Evolutionary conservation across 176 grass and related monocot genomes (phyloP).

Genomic region (Miscanthus lutarioriparius): DNA sequence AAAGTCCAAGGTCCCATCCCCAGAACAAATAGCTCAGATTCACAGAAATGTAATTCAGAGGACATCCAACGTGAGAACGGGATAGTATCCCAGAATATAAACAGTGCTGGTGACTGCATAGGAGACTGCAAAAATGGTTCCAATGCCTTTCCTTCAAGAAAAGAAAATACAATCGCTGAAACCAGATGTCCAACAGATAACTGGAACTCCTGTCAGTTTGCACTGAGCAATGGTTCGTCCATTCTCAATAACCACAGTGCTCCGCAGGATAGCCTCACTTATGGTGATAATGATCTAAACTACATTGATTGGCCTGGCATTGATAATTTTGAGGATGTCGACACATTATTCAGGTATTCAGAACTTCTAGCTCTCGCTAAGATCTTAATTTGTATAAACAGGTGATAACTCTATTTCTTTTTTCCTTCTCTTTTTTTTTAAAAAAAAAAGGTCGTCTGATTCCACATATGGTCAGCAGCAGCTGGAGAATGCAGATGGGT

Average conservation of each 20-base stretch:
- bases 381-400: not conserved
- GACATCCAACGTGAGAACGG: constrained; percentile 29
- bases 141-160: constrained; percentile 21
- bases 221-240: constrained; percentile 40
- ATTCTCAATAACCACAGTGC: constrained; percentile 43
- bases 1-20: constrained; percentile 32
- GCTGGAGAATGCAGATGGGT: constrained; percentile 50
- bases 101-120: constrained; percentile 34
- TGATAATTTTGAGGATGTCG: constrained; percentile 89
- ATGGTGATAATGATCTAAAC: constrained; percentile 71
- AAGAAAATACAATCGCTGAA: constrained; percentile 30
- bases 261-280: constrained; percentile 41
- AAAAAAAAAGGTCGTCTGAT: constrained; percentile 61
- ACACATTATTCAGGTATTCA: constrained; percentile 88
- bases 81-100: constrained; percentile 29
- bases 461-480: constrained; percentile 66
- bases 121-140: constrained; percentile 38
- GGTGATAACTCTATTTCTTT: not conserved
- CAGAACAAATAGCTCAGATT: constrained; percentile 30
- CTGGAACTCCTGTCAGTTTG: constrained; percentile 44
- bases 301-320: constrained; percentile 89
- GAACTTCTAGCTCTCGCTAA: constrained; percentile 2
- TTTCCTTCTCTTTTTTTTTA: not conserved
- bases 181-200: constrained; percentile 49
- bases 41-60: constrained; percentile 48